These are phyloP conservation scores for Taphrina flavorubra DNA, from an alignment of 1,139 yeast genomes.

Conservation along the genomic window DNA sequence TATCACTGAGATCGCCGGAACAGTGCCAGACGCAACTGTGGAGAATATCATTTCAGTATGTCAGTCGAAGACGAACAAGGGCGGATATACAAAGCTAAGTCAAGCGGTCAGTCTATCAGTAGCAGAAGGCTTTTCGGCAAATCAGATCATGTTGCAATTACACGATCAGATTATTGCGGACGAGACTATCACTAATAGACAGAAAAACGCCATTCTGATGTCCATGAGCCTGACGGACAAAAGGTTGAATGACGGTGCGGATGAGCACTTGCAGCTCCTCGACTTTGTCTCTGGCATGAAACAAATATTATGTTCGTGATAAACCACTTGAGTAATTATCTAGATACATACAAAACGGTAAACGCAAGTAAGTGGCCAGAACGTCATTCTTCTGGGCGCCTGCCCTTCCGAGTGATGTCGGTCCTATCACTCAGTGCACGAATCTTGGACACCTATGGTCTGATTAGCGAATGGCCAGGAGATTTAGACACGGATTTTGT, in stretches of 20 bases:
- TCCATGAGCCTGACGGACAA: conserved; percentile 77
- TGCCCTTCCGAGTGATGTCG: conserved; percentile 15
- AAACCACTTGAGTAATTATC: not conserved
- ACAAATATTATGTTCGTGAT: conserved; percentile 7
- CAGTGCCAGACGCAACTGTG: conserved; percentile 67
- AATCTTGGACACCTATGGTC: conserved; percentile 20
- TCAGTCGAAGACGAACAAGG: conserved; percentile 44
- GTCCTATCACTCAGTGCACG: conserved; percentile 21
- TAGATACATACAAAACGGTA: no score
- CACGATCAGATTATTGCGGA: conserved; percentile 74
- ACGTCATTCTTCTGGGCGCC: not conserved
- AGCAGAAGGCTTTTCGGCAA: conserved; percentile 84
- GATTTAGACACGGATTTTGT: no score
- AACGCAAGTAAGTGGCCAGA: no score
- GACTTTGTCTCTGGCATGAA: conserved; percentile 51
- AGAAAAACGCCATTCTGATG: conserved; percentile 69
- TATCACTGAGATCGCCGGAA: conserved; percentile 82
- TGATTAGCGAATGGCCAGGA: not conserved
- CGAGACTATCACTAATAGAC: conserved; percentile 60
- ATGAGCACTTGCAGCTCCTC: conserved; percentile 83
- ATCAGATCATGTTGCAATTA: conserved; percentile 75
- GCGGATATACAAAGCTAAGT: conserved; percentile 53
- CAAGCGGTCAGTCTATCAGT: conserved; percentile 62
- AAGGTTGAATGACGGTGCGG: conserved; percentile 80
- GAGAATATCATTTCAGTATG: conserved; percentile 56